Percentiles rank a stretch among this genome's conserved stretches.
phyloP scores from a whole-genome alignment of 495 filamentous ascomycete genomes.

The Aspergillus homomorphus region DNA sequence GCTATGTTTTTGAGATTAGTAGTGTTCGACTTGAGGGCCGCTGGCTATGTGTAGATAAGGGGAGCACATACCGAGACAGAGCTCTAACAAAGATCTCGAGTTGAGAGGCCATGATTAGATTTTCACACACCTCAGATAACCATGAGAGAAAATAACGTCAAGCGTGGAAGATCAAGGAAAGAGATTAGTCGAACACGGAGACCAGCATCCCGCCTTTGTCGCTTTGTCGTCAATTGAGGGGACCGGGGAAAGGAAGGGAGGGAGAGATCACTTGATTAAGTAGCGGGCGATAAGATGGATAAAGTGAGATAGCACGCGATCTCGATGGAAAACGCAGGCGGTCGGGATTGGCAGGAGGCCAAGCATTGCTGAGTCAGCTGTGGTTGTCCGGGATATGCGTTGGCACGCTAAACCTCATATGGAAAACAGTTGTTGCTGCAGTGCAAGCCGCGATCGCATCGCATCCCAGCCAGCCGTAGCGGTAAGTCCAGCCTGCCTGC shows the following conservation, averaged over 20 bases:
- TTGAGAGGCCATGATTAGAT: constrained; percentile 25
- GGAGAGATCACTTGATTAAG: background rate
- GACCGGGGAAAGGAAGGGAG: background rate
- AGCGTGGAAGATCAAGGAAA: background rate
- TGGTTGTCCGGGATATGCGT: constrained; percentile 46
- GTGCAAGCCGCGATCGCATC: constrained; percentile 17
- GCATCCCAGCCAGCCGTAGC: constrained; percentile 17
- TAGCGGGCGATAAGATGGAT: constrained; percentile 5
- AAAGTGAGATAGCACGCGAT: constrained; percentile 11
- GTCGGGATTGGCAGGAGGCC: constrained; percentile 6
- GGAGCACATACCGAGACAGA: constrained; percentile 40
- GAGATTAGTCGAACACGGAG: background rate
- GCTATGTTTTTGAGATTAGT: constrained; percentile 22
- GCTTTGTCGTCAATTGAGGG: no score
- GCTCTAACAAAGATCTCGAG: constrained; percentile 39
- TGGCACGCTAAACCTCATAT: constrained; percentile 38
- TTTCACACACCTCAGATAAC: constrained; percentile 7
- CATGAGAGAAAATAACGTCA: background rate
- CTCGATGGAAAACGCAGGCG: constrained; percentile 20
- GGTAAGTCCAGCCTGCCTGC: constrained; percentile 9
- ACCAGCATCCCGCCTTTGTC: background rate
- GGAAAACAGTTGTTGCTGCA: constrained; percentile 39
- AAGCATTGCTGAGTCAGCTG: constrained; percentile 24
- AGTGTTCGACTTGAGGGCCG: background rate
- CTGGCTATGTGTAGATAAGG: background rate